Conservation (phyloP, 345 rosid genomes). For the Balakata baccata region DNA sequence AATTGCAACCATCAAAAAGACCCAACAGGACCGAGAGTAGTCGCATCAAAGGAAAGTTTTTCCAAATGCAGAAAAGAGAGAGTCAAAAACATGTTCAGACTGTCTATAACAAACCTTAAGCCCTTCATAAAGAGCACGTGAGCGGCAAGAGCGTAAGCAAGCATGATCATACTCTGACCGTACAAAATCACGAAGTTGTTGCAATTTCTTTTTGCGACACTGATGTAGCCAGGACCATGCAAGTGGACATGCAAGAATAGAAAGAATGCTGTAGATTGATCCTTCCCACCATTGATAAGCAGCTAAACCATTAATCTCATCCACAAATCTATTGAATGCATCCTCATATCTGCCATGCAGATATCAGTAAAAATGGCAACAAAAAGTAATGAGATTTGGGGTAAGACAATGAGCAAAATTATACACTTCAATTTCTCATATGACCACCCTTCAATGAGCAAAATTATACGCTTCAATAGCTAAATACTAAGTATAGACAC, state of each 20-base stretch:
- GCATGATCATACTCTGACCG: slow-evolving; percentile 95
- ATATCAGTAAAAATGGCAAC: slow-evolving; percentile 8
- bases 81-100: background rate
- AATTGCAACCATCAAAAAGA: background rate
- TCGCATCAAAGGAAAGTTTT: background rate
- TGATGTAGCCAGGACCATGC: slow-evolving; percentile 92
- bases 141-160: slow-evolving; percentile 93
- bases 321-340: slow-evolving; percentile 80
- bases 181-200: slow-evolving; percentile 90
- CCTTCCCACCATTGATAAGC: slow-evolving; percentile 99
- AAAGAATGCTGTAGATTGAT: slow-evolving; percentile 63
- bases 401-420: background rate
- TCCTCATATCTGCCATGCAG: slow-evolving; percentile 64
- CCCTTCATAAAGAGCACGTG: slow-evolving; percentile 93
- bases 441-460: too few species aligned
- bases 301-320: slow-evolving; percentile 81
- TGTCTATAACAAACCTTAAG: slow-evolving; percentile 57
- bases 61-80: background rate
- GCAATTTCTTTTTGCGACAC: slow-evolving; percentile 66
- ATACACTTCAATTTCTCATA: background rate
- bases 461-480: background rate
- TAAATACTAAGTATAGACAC: background rate
- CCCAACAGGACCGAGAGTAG: background rate
- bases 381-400: background rate
- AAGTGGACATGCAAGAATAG: slow-evolving; percentile 79